Evolutionary conservation across 768 basidiomycete genomes (phyloP), one percentile per base, ranked within the genome.

Genomic region (Sarcodon aspratus): DNA sequence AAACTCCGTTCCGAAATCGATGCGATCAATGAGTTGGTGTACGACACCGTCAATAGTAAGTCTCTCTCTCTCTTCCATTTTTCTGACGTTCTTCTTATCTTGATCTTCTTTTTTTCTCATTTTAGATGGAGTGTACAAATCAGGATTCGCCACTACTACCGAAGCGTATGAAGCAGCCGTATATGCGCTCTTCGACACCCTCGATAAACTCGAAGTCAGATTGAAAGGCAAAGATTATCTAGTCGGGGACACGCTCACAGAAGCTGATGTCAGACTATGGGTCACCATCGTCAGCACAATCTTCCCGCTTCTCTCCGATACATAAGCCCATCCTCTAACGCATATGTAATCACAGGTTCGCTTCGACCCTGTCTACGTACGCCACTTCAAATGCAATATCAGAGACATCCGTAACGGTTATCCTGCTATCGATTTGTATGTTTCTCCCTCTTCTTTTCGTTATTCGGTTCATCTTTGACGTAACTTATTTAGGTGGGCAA

Each of bases 351-450:
- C 33, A 10, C 50, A 89, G 85, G 68, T 90, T 52, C 88, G 91
- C 34, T 94, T 93, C 65, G 92, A 95, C 57, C 81, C 83, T 1
- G 94, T 85, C 12, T 97, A 98, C 64, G 75, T 85, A 44, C 79
- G 83, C 0, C 89, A 92, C 62, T 98, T 98, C 76, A 97, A 97
- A 57, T 94, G 91, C 69, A 93, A 95, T 70, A 62, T 90, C 54
- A 80, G 83, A 32, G 80, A 76, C 38, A 87, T 96, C 60, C 88
- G 94, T 18, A 69, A 80, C 58, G 86, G 86, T 6, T 98, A 93
- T 64, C 93, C 94, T 15, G 75, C 80, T 44, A 76, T 96, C 45
- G 76, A 97, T 66, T 61, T 61, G 79, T 76, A 48, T 42, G 73
- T 65, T n/a, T 44, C 17, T 34, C 43, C 42, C 31, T 7, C 31